Base-by-base conservation (phyloP, 2,329 filamentous ascomycete genomes). In the Coniochaeta sp. region DNA sequence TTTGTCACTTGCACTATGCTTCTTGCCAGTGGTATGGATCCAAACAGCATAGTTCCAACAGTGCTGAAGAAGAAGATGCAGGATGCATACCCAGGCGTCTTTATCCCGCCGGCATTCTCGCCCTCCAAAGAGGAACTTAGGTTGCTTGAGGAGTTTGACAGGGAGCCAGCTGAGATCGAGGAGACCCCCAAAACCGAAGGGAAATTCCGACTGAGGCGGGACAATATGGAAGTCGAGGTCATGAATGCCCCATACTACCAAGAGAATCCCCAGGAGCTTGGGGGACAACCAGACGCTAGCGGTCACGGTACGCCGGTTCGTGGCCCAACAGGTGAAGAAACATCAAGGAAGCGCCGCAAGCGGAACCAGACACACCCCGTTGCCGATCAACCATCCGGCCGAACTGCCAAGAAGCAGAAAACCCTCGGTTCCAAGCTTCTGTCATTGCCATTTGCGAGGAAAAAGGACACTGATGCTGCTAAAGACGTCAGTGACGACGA, bases 211-310 rank as follows among this genome's bases (percentile, higher is more conserved):
- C 62, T 71, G 76, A 59, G 70, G 76, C 61, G 64, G 62, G 60
- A 65, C 67, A 69, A 64, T 66, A 64, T 73, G 77, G 77, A 79
- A 57, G 74, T 83, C 19, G 79, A 80, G 38, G 72, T 77, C n/a
- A 67, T 83, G 31, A 74, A 76, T 58, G 81, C 81, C 1, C 81
- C 81, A 2, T 77, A 81, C 31, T 83, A 83, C 67, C 70, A 69
- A 38, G 54, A 57, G 6, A 57, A 57, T 16, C 54, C 54, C 24
- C 26, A 31, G 26, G 47, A 52, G 47, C 22, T 31, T 31, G 47
- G 47, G 3, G 12, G 22, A 8, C 22, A 26, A n/a, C 12, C 24
- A 8, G 24, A 2, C 6, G 14, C 24, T 31, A 17, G 47, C 16
- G 54, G 31, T 3, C 54, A 24, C 9, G 47, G 4, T 19, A 12